Evolutionary conservation across 2,329 filamentous ascomycete genomes (phyloP), one percentile per base, ranked within the genome.

Genomic region (Alternaria ethzedia): DNA sequence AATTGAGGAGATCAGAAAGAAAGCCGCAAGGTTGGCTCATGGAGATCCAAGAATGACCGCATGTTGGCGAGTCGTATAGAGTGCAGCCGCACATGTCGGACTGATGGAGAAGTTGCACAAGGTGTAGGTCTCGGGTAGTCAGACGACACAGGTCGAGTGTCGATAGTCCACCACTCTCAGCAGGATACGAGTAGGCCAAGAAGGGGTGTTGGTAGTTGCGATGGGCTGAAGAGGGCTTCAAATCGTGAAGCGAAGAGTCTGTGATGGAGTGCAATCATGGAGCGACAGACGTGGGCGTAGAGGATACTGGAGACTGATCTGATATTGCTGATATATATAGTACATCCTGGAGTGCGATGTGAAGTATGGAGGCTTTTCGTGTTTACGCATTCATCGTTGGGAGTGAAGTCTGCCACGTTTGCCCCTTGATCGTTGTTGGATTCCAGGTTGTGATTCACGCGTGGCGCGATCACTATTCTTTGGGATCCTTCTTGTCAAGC

Each of bases 1-100:
- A 84, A 61, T 69, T 82, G 41, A 81, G 66, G 17, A 84, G 77
- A 58, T 84, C 79, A 23, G 73, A 75, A 41, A 75, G 72, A 32
- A 74, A 74, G 6, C 71, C 74, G 71, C 85, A 87, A 9, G 82
- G 80, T 12, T 79, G 72, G 23, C 75, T 75, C 67, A 87, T 82
- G 23, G 79, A 81, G 57, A 86, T 73, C 84, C 84, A 87, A 26
- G 80, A 76, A 65, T 86, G 84, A 8, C 73, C 71, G 72, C 85
- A 87, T 54, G 76, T 79, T 7, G 75, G 73, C 1, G 83, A 85
- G 68, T 81, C 79, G 75, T 81, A 84, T 54, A 80, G 77, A 15
- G 79, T 78, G 30, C 81, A 82, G 26, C 76, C 75, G 71, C 85
- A 87, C 85, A 87, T 87, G 10, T 50, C 67, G 57, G 13, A 45